These are phyloP conservation scores for Stevia rebaudiana DNA, from an alignment of 140 eudicot species.

Conservation along the genomic window DNA sequence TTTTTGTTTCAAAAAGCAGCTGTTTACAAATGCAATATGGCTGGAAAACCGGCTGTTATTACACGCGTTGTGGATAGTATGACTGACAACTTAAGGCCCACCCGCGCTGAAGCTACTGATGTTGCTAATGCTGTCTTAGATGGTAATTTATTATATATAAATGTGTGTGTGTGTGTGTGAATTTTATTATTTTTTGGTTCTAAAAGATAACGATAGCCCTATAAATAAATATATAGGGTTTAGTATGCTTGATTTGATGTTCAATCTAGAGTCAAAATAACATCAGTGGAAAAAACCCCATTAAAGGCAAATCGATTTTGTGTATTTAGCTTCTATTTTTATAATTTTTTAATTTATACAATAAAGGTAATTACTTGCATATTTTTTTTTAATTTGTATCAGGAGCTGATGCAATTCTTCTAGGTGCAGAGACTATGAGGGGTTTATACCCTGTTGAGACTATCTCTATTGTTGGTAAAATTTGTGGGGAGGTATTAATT, in stretches of 20 bases:
- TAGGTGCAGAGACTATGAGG: constrained; percentile 75
- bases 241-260: not conserved
- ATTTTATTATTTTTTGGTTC: no score
- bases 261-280: not conserved
- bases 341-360: not conserved
- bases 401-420: constrained; percentile 76
- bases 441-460: constrained; percentile 70
- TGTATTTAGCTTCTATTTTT: not conserved
- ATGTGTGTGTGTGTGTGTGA: no score
- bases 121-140: constrained; percentile 88
- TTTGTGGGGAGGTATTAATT: constrained; percentile 62
- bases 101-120: constrained; percentile 95
- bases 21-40: constrained; percentile 75
- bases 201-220: no score
- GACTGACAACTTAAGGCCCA: constrained; percentile 82
- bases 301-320: not conserved
- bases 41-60: constrained; percentile 81
- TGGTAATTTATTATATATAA: constrained; percentile 32
- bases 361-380: not conserved
- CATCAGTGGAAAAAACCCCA: not conserved
- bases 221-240: no score
- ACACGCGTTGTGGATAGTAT: constrained; percentile 92
- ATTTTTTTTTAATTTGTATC: constrained; percentile 12
- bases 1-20: constrained; percentile 83
- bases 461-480: constrained; percentile 64